phyloP scores from a whole-genome alignment of 345 rosid genomes.

The Diplotaxis tenuifolia region DNA sequence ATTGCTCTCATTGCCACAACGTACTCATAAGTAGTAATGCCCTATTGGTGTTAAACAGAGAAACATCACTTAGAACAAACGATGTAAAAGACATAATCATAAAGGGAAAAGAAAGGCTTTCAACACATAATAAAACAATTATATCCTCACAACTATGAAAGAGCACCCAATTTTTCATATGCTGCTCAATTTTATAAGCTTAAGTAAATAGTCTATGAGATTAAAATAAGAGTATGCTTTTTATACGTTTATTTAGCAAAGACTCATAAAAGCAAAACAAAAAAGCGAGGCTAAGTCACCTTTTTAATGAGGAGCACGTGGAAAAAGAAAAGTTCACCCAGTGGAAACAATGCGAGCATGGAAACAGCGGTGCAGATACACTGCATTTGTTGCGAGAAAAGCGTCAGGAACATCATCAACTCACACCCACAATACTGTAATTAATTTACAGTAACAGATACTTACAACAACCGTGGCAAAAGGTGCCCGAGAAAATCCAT shows the following conservation, averaged over 20 bases:
- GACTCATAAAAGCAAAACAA: neutral
- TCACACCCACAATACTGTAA: slow-evolving; percentile 5
- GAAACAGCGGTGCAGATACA: slow-evolving; percentile 88
- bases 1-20: too few relatives aligned
- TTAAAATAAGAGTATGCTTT: neutral
- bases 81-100: neutral
- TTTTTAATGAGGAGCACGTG: slow-evolving; percentile 90
- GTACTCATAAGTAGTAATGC: too few relatives aligned
- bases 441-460: slow-evolving; percentile 3
- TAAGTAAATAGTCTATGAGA: neutral
- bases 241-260: neutral
- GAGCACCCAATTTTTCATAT: neutral
- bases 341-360: slow-evolving; percentile 78
- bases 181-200: neutral
- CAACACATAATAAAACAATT: neutral
- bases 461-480: slow-evolving; percentile 95
- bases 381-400: slow-evolving; percentile 43
- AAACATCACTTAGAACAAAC: neutral
- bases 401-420: slow-evolving; percentile 17
- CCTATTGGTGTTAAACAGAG: slow-evolving; percentile 40
- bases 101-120: neutral
- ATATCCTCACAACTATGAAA: neutral
- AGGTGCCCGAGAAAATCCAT: slow-evolving; percentile 93
- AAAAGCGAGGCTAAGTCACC: slow-evolving; percentile 38
- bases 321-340: slow-evolving; percentile 96